Evolutionary conservation across 2,329 filamentous ascomycete genomes (phyloP).

Genomic region (Fusarium lateritium): DNA sequence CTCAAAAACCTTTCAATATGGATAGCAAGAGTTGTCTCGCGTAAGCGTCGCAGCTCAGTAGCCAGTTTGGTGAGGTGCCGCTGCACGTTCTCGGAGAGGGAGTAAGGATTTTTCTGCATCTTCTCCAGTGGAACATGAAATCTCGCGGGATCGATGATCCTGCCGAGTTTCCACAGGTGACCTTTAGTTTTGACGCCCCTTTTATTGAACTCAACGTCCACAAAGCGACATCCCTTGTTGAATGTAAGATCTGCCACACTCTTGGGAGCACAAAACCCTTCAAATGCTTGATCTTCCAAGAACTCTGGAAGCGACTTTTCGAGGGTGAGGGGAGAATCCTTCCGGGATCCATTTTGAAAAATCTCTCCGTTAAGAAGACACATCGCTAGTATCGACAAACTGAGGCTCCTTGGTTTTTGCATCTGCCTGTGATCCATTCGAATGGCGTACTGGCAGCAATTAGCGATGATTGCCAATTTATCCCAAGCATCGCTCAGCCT

Average conservation of each 20-base stretch:
- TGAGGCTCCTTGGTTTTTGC: background rate
- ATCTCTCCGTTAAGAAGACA: conserved; percentile 5
- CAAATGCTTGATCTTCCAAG: background rate
- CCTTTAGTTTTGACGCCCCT: background rate
- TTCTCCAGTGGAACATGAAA: background rate
- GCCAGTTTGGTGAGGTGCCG: background rate
- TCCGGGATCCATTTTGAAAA: background rate
- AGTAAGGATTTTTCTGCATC: background rate
- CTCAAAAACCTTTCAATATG: background rate
- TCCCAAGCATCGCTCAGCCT: background rate
- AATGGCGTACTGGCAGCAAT: conserved; percentile 1
- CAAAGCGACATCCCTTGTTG: conserved; percentile 4
- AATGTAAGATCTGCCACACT: background rate
- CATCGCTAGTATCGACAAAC: conserved; percentile 8
- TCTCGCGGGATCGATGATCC: background rate
- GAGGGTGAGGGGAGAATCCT: background rate
- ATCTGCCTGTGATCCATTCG: background rate
- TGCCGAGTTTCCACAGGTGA: background rate
- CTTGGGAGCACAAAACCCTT: background rate
- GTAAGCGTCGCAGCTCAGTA: background rate
- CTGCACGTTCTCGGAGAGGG: background rate
- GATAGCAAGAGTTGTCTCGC: background rate
- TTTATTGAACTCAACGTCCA: background rate
- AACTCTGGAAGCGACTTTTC: background rate
- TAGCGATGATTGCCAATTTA: conserved; percentile 11